Percentiles rank a stretch among this genome's conserved stretches.
These are phyloP conservation scores for Boletus fagicola DNA, from an alignment of 768 basidiomycete species.

Conservation along the genomic window DNA sequence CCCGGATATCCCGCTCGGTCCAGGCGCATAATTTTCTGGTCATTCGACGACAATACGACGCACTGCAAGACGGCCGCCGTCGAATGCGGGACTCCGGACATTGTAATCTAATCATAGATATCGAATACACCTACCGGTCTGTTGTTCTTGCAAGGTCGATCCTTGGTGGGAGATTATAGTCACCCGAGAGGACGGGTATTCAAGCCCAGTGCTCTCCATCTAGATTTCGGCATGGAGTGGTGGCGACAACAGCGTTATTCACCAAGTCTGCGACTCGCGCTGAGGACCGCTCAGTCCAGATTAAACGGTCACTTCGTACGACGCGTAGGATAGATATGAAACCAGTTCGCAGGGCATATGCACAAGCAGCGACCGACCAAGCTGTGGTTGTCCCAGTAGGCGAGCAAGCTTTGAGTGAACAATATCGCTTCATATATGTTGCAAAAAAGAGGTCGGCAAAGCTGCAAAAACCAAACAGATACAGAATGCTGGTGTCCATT, in stretches of 20 bases:
- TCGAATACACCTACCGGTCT: neutral
- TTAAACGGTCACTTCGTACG: neutral
- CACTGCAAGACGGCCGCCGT: neutral
- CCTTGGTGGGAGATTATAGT: neutral
- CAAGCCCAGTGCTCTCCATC: neutral
- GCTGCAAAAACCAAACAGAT: too few species aligned
- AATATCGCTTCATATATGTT: neutral
- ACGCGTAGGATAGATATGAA: neutral
- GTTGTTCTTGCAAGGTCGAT: too few species aligned
- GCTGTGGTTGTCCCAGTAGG: neutral
- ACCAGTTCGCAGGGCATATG: neutral
- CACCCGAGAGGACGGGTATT: neutral
- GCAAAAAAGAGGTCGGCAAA: neutral
- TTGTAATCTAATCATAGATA: neutral
- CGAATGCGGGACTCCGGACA: neutral
- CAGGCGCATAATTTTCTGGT: neutral
- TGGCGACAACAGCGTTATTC: neutral
- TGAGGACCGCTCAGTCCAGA: neutral
- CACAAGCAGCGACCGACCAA: too few species aligned
- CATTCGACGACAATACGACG: neutral
- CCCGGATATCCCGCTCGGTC: conserved; percentile 12
- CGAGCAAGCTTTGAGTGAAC: neutral
- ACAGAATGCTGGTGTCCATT: neutral
- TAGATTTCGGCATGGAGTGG: neutral
- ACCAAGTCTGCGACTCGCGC: too few species aligned